Evolutionary conservation across 2,329 filamentous ascomycete genomes (phyloP), one percentile per base, ranked within the genome.

Genomic region (Trichoderma sp.): DNA sequence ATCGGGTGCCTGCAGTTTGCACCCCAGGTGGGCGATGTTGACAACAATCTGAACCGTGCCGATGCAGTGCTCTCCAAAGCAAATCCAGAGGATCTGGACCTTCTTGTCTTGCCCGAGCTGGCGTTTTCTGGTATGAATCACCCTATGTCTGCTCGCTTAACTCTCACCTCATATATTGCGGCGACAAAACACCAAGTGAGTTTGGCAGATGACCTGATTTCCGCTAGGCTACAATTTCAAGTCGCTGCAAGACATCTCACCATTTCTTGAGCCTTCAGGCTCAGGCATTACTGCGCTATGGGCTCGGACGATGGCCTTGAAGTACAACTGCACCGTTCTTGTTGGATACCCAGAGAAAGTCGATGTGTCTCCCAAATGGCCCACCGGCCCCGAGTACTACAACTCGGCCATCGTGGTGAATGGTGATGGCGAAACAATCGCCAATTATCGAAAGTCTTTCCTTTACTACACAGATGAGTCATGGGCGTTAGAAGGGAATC

Each of bases 281-380:
- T 84, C 87, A 0, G 93, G 93, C 0, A 88, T 92, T 66, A 90
- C 86, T 5, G 90, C 92, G 0, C 80, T 91, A 21, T 96, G 93
- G 93, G 92, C 92, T 0, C 84, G 88, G 47, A 88, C 86, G 0
- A 88, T 86, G 0, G 93, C 93, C 0, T 82, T 89, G 26, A 90
- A 89, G 74, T 85, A 92, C 76, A 84, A 90, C 72, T 94, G 92
- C 77, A 82, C 86, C 63, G 91, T 95, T 0, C 86, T 88, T 0
- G 88, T 89, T 1, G 93, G 93, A 0, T 96, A 95, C 70, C 93
- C 93, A 0, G 93, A 95, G 70, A 88, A 87, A 75, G 87, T 87
- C 0, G 88, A 91, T 63, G 76, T 86, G 0, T 78, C 82, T 0
- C 64, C 78, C 1, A 82, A 83, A 24, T 89, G 87, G 85, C 88